Conservation (phyloP, 2,329 filamentous ascomycete genomes). For the Aspergillus alliaceus region DNA sequence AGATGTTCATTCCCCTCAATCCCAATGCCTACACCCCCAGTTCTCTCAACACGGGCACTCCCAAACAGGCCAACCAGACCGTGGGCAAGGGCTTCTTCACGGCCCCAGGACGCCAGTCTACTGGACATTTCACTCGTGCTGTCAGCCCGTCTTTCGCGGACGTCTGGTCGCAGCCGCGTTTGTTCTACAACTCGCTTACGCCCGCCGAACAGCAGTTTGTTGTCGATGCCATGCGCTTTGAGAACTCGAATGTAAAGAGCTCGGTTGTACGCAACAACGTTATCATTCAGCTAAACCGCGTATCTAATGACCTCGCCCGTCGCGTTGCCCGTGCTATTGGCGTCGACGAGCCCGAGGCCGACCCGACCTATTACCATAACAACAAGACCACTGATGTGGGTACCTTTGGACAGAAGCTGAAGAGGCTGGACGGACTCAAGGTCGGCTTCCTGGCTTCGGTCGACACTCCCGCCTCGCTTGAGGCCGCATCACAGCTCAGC, state of each 20-base stretch:
- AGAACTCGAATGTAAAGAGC: slow-evolving; percentile 61
- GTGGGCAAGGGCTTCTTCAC: slow-evolving; percentile 70
- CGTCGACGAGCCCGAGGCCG: slow-evolving; percentile 57
- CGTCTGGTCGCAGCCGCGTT: slow-evolving; percentile 69
- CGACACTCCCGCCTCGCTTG: slow-evolving; percentile 44
- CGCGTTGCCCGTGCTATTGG: slow-evolving; percentile 66
- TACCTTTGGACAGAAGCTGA: slow-evolving; percentile 58
- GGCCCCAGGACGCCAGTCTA: slow-evolving; percentile 55
- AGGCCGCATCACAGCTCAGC: slow-evolving; percentile 53
- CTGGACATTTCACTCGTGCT: slow-evolving; percentile 57
- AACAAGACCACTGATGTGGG: slow-evolving; percentile 64
- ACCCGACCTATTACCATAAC: slow-evolving; percentile 66
- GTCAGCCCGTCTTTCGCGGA: slow-evolving; percentile 67
- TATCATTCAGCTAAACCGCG: slow-evolving; percentile 66
- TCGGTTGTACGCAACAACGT: slow-evolving; percentile 63
- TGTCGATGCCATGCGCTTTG: slow-evolving; percentile 72
- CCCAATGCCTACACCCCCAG: slow-evolving; percentile 66
- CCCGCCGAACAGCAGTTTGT: slow-evolving; percentile 68
- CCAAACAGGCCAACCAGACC: slow-evolving; percentile 65
- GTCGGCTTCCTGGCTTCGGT: slow-evolving; percentile 62
- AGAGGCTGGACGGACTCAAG: slow-evolving; percentile 61
- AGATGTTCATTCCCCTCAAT: slow-evolving; percentile 69
- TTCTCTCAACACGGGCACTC: slow-evolving; percentile 63
- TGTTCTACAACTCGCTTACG: slow-evolving; percentile 72
- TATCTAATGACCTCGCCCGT: slow-evolving; percentile 65